These are phyloP conservation scores for Yamadazyma endophytica DNA, from an alignment of 805 yeast genomes.

Conservation along the genomic window DNA sequence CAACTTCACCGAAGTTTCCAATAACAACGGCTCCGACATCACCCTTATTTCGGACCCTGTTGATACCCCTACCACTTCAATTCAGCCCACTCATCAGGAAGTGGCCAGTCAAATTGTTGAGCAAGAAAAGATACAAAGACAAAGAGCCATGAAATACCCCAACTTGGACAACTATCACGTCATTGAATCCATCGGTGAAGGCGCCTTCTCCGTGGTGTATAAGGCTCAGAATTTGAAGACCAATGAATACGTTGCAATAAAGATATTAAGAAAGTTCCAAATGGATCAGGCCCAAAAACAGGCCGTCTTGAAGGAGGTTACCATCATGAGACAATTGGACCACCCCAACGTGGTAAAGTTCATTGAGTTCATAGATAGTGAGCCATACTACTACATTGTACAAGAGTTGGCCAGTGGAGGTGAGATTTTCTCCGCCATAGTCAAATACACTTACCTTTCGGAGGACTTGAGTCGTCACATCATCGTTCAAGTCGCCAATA, in stretches of 20 bases:
- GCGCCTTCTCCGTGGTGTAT: conserved; percentile 76
- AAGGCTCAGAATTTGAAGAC: conserved; percentile 45
- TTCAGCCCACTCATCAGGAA: conserved; percentile 13
- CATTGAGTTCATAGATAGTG: conserved; percentile 62
- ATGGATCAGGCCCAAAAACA: conserved; percentile 59
- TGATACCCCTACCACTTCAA: conserved; percentile 1
- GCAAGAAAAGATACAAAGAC: conserved; percentile 24
- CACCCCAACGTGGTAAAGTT: conserved; percentile 64
- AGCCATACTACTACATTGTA: conserved; percentile 58
- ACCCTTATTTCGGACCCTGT: conserved; percentile 1
- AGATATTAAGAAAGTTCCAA: conserved; percentile 64
- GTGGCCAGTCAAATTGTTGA: conserved; percentile 34
- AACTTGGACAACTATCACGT: conserved; percentile 41
- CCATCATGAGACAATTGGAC: conserved; percentile 63
- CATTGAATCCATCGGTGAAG: conserved; percentile 64
- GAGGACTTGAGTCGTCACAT: conserved; percentile 65
- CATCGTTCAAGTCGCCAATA: conserved; percentile 58
- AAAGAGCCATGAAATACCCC: conserved; percentile 26
- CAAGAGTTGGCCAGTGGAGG: conserved; percentile 78
- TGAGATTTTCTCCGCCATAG: conserved; percentile 67
- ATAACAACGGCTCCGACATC: conserved; percentile 1
- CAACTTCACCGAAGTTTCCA: conserved; percentile 1
- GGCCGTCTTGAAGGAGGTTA: conserved; percentile 76
- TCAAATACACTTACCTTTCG: conserved; percentile 59
- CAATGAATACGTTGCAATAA: conserved; percentile 46